phyloP scores from a whole-genome alignment of 495 filamentous ascomycete species.

The Penicillium steckii region DNA sequence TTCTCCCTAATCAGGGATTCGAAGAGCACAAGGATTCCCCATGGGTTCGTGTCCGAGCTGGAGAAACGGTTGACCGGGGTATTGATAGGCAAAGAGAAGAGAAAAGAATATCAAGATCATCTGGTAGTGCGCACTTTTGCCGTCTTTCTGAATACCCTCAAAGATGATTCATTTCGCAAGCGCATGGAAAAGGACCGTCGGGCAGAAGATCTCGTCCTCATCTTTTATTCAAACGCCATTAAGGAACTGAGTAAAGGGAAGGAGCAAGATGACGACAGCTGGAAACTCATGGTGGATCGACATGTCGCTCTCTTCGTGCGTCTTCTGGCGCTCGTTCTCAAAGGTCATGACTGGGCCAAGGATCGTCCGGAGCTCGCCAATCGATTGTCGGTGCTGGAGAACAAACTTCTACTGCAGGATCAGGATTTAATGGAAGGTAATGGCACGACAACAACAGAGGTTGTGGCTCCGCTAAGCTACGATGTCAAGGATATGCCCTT shows the following conservation, averaged over 20 bases:
- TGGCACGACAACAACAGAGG: slow-evolving; percentile 65
- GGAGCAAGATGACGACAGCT: slow-evolving; percentile 77
- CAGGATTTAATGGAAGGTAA: slow-evolving; percentile 71
- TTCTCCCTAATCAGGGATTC: slow-evolving; percentile 73
- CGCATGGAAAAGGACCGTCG: slow-evolving; percentile 90
- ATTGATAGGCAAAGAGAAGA: slow-evolving; percentile 67
- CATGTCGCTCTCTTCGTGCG: slow-evolving; percentile 95
- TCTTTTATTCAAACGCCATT: slow-evolving; percentile 86
- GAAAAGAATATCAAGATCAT: slow-evolving; percentile 74
- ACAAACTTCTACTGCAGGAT: slow-evolving; percentile 91
- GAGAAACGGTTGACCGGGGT: slow-evolving; percentile 68
- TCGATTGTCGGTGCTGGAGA: slow-evolving; percentile 79
- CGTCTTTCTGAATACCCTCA: slow-evolving; percentile 74
- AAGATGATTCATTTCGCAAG: slow-evolving; percentile 67
- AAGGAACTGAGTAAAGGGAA: slow-evolving; percentile 85
- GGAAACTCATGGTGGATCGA: slow-evolving; percentile 90
- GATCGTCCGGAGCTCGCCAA: slow-evolving; percentile 79
- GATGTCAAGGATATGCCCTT: slow-evolving; percentile 96
- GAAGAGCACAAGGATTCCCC: slow-evolving; percentile 75
- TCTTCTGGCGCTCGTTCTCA: slow-evolving; percentile 75
- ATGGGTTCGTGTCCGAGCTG: slow-evolving; percentile 70
- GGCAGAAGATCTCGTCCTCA: slow-evolving; percentile 85
- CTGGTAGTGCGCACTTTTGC: slow-evolving; percentile 79
- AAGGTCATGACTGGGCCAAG: slow-evolving; percentile 74
- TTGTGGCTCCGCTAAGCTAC: slow-evolving; percentile 77